Evolutionary conservation across 306 rosid genomes (phyloP), one percentile per base, ranked within the genome.

Genomic region (Trifolium subterraneum): DNA sequence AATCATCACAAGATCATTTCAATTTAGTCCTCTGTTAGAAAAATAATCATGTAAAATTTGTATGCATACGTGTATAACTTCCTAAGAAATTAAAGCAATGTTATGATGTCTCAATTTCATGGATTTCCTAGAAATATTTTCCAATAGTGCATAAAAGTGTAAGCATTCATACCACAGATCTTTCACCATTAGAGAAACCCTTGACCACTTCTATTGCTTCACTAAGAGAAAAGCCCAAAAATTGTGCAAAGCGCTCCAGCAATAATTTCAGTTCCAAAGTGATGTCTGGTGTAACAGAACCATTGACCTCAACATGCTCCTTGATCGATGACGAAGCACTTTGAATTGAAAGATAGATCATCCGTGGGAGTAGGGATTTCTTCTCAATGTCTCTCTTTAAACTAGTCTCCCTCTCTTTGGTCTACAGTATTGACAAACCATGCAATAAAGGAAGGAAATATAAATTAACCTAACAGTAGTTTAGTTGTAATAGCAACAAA

Each of bases 361-460:
- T 84, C 81, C 98, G 88, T 47, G 99, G 97, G 74, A 92, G 96
- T 83, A 95, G 88, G 48, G 96, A 92, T 80, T 80, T 95, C 91
- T 86, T 88, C 87, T 90, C 96, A 41, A 95, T 82, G 78, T 14
- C 84, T 69, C 89, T 95, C 64, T 87, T 87, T 60, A 82, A 83
- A 68, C 70, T 84, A 62, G 81, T 81, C 64, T 88, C 98, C 85
- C 87, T 82, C 71, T 85, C 91, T 68, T 80, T 83, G 58, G 61
- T 77, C 99, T 94, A 79, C 66, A 77, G 76, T 64, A 59, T 55
- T 9, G 78, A 79, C 83, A 85, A 68, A 79, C 76, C 76, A 80
- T 31, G 73, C 74, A 74, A 55, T 39, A 59, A 79, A 64, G 31
- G 20, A 3, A 41, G 67, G 29, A 12, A 14, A 41, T 45, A 36